These are phyloP conservation scores for Pseudopyricularia cyperi DNA, from an alignment of 2,329 filamentous ascomycete genomes.

Conservation along the genomic window DNA sequence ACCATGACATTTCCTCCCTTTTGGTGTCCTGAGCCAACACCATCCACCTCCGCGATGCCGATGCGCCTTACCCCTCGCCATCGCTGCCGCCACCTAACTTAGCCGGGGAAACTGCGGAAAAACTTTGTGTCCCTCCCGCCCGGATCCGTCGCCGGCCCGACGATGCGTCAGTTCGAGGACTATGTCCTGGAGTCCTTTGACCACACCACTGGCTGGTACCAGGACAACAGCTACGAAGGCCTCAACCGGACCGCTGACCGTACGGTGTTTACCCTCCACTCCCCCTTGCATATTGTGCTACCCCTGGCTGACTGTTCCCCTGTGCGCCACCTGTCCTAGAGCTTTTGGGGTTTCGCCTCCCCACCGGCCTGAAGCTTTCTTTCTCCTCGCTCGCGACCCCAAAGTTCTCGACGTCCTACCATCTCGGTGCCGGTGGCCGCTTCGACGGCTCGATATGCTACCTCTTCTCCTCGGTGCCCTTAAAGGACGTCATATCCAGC, in stretches of 20 bases:
- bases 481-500: conserved; percentile 50
- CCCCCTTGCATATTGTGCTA: neutral
- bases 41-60: neutral
- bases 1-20: neutral
- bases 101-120: neutral
- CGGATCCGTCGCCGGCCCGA: conserved; percentile 7
- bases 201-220: conserved; percentile 74
- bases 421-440: conserved; percentile 74
- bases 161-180: conserved; percentile 94
- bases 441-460: conserved; percentile 97
- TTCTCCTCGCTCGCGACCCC: conserved; percentile 85
- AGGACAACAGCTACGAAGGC: conserved; percentile 82
- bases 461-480: conserved; percentile 77
- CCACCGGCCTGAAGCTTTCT: conserved; percentile 70
- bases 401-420: conserved; percentile 90
- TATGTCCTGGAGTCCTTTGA: conserved; percentile 89
- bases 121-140: neutral
- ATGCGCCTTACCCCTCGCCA: neutral
- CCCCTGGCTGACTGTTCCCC: neutral
- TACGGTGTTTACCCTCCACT: conserved; percentile 17
- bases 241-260: conserved; percentile 75
- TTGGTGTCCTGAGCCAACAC: neutral
- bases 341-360: conserved; percentile 78
- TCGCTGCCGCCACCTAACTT: neutral
- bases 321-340: conserved; percentile 30